Conservation (phyloP, 208 protist species). For the Zelonia costaricensis region DNA sequence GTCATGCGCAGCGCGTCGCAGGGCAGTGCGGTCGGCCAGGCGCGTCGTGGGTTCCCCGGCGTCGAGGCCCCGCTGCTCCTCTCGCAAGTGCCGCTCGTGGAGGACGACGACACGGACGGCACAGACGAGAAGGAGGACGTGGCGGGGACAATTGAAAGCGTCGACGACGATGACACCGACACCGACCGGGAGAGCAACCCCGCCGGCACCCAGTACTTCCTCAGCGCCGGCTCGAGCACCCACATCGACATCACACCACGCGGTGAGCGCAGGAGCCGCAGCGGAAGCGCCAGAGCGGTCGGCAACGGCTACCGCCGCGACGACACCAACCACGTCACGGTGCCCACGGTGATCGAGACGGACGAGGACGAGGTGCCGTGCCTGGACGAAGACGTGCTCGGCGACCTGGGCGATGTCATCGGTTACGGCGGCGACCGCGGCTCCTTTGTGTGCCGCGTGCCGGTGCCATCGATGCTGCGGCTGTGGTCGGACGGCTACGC, state of each 20-base stretch:
- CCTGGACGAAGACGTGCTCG: slow-evolving; percentile 19
- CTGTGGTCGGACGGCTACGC: slow-evolving; percentile 1
- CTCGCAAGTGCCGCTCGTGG: slow-evolving; percentile 11
- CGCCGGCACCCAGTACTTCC: slow-evolving; percentile 18
- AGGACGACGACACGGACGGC: too few relatives aligned
- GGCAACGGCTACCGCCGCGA: neutral
- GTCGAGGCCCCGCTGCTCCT: neutral
- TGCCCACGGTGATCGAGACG: neutral
- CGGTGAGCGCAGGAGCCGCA: neutral
- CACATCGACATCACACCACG: neutral
- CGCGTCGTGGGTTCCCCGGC: neutral
- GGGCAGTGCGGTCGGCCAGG: neutral
- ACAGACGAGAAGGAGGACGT: too few relatives aligned
- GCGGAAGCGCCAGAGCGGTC: neutral
- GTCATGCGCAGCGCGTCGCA: neutral
- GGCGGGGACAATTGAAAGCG: too few relatives aligned
- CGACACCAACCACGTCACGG: neutral
- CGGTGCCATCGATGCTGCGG: slow-evolving; percentile 4
- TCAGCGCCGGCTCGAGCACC: neutral
- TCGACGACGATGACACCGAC: slow-evolving; percentile 2
- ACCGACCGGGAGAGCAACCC: neutral
- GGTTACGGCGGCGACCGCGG: slow-evolving; percentile 76
- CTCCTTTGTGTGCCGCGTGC: slow-evolving; percentile 64
- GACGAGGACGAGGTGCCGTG: slow-evolving; percentile 9
- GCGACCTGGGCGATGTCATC: slow-evolving; percentile 34